Conservation (phyloP, 2,329 filamentous ascomycete species). For the Fusarium newnesense region DNA sequence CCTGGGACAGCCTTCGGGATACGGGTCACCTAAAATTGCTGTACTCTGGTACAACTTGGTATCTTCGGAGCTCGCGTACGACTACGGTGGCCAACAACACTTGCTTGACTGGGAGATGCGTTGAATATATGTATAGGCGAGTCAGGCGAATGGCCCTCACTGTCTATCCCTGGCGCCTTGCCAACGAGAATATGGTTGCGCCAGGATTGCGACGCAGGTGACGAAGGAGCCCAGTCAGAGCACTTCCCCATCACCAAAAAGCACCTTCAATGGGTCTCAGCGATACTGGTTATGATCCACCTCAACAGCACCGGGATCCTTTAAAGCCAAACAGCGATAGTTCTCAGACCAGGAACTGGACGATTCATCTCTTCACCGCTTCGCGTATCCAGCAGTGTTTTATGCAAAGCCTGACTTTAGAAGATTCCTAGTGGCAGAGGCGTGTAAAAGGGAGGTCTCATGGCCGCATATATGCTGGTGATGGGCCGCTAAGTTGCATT, state of each 20-base stretch:
- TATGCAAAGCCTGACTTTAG: constrained; percentile 37
- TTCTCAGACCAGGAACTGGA: constrained; percentile 34
- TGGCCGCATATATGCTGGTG: constrained; percentile 39
- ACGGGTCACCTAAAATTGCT: constrained; percentile 26
- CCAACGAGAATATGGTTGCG: constrained; percentile 10
- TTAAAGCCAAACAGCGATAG: constrained; percentile 37
- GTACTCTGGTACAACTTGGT: constrained; percentile 5
- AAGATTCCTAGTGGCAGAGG: constrained; percentile 39
- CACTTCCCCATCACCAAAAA: constrained; percentile 20
- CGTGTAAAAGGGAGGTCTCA: constrained; percentile 33
- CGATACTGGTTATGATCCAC: constrained; percentile 37
- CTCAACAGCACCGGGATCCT: constrained; percentile 28
- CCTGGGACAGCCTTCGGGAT: constrained; percentile 38
- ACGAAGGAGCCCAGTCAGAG: constrained; percentile 21
- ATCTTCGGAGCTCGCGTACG: constrained; percentile 10
- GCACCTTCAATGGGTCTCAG: constrained; percentile 32
- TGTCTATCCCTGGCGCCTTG: neutral
- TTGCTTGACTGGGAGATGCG: neutral
- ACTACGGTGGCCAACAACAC: neutral
- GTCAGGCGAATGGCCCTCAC: constrained; percentile 12
- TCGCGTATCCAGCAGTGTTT: constrained; percentile 37
- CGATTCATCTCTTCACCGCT: constrained; percentile 42
- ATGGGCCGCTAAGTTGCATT: constrained; percentile 44
- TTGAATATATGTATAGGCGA: constrained; percentile 8
- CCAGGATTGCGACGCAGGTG: constrained; percentile 17